Conservation (phyloP, 2,329 filamentous ascomycete species). For the Ceratocystis papillata region DNA sequence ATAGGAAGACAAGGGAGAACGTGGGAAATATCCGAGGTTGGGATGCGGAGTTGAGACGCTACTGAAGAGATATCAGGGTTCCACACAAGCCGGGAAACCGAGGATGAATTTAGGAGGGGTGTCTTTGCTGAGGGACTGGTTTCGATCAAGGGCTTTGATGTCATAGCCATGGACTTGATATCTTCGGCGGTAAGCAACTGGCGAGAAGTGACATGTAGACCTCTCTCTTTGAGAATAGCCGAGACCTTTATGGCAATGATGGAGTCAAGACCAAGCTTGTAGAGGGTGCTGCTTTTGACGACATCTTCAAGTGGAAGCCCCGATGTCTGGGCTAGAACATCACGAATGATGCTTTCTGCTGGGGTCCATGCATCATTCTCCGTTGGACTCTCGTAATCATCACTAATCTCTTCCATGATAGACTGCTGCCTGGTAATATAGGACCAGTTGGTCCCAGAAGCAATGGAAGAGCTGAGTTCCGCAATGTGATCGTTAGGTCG, state of each 20-base stretch:
- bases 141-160: background rate
- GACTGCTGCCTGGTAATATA: background rate
- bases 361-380: conserved; percentile 31
- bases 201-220: conserved; percentile 54
- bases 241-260: conserved; percentile 82
- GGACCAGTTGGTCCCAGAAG: background rate
- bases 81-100: background rate
- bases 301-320: conserved; percentile 50
- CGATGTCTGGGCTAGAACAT: conserved; percentile 48
- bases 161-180: conserved; percentile 41
- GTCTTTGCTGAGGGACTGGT: background rate
- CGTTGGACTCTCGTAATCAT: background rate
- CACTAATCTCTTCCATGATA: background rate
- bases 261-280: conserved; percentile 80
- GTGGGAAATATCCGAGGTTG: conserved; percentile 39
- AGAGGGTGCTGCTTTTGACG: conserved; percentile 52
- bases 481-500: conserved; percentile 39
- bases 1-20: conserved; percentile 62
- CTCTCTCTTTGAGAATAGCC: conserved; percentile 54
- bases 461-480: background rate
- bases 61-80: background rate
- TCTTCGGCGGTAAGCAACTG: conserved; percentile 57
- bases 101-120: background rate
- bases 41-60: conserved; percentile 29
- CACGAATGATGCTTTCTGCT: conserved; percentile 35